A percentile compares a stretch with the other conserved stretches of the same genome.
Evolutionary conservation across 2,329 filamentous ascomycete genomes (phyloP).

Genomic region (Elsinoe australis): DNA sequence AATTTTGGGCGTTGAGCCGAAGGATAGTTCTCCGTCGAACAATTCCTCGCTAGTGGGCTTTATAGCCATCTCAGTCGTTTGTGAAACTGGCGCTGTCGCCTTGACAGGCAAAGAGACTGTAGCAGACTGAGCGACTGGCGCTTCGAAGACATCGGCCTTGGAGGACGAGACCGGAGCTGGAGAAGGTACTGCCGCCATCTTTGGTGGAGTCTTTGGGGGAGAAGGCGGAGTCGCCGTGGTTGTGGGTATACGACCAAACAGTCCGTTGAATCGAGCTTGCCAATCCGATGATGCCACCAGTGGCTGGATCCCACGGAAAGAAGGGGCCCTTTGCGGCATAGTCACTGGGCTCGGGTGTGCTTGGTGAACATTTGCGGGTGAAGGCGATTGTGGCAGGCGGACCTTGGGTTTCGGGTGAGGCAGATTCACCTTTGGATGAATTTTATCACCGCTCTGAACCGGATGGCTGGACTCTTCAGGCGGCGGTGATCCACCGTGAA

Average conservation of each 20-base stretch:
- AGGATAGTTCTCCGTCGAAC: slow-evolving; percentile 40
- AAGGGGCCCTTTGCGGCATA: slow-evolving; percentile 35
- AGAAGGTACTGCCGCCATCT: slow-evolving; percentile 33
- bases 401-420: slow-evolving; percentile 68
- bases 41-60: slow-evolving; percentile 37
- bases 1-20: slow-evolving; percentile 38
- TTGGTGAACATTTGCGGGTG: slow-evolving; percentile 34
- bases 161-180: slow-evolving; percentile 19
- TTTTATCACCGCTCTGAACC: slow-evolving; percentile 54
- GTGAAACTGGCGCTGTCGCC: slow-evolving; percentile 19
- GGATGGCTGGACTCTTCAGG: slow-evolving; percentile 68
- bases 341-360: slow-evolving; percentile 35
- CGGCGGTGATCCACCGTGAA: slow-evolving; percentile 50
- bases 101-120: slow-evolving; percentile 61
- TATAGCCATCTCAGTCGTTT: slow-evolving; percentile 28
- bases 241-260: slow-evolving; percentile 57
- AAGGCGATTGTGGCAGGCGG: slow-evolving; percentile 58
- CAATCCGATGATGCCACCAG: slow-evolving; percentile 50
- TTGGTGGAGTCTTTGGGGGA: slow-evolving; percentile 34
- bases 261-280: slow-evolving; percentile 77
- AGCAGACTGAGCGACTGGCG: slow-evolving; percentile 59
- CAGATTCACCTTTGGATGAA: slow-evolving; percentile 60
- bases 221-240: slow-evolving; percentile 34
- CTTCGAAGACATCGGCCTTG: slow-evolving; percentile 45
- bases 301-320: slow-evolving; percentile 35